Evolutionary conservation across 139 green algal species (phyloP), one percentile per base, ranked within the genome.

Genomic region (Dunaliella sp.): DNA sequence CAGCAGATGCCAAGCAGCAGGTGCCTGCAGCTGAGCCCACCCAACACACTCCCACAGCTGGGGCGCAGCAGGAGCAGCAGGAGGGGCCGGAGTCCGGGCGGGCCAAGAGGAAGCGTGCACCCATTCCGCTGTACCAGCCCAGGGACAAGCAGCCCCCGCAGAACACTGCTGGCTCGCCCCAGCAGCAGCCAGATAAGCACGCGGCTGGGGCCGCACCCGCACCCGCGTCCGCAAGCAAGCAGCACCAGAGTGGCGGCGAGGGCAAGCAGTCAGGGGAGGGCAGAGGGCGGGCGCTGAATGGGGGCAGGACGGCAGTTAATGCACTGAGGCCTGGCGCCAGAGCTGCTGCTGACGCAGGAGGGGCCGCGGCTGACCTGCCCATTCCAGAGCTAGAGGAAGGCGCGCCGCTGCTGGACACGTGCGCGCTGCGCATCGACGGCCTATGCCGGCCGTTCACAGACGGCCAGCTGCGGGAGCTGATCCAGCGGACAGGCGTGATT

Each of bases 381-480:
- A 16, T 7, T 2, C 0, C 35, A 26, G 32, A 78, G 38, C 38
- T 59, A 0, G 3, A 79, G 1, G 38, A 73, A 33, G 33, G 31
- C 76, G 7, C 2, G 12, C 76, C 22, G n/a, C 76, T 81, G 76
- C 76, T 37, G 31, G 34, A 36, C 30, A 77, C 80, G 0, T 72
- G 88, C 12, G 93, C 93, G 1, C 86, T 98, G 84, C 92, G 87
- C 33, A 95, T 98, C 33, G 88, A 95, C 58, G 92, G 93, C 86
- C 95, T 98, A 65, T 90, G 95, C 34, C 90, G 95, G 12, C 95
- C 95, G 0, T 97, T 98, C 87, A 94, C 89, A 0, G 92, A 95
- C 84, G 86, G 30, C 12, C 36, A 80, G 77, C 84, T 92, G 35
- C 84, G 90, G 21, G 85, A 90, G 59, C 85, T 97, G 83, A 75